phyloP scores from a whole-genome alignment of 2,329 filamentous ascomycete genomes.

The Chrysoporthe austroafricana region DNA sequence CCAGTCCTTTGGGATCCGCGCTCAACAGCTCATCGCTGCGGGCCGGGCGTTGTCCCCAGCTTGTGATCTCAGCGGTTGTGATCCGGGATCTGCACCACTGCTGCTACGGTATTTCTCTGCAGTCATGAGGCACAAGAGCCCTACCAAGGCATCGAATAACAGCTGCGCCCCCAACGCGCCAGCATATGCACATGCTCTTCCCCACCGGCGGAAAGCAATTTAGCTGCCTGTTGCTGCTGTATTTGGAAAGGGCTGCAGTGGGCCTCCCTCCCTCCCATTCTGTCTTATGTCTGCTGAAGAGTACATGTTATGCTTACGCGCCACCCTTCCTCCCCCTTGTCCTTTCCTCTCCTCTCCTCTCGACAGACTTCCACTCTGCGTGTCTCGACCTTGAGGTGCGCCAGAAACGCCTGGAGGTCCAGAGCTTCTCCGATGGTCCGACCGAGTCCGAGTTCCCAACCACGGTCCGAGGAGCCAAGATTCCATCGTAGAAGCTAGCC shows the following conservation, averaged over 20 bases:
- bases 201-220: slow-evolving; percentile 2
- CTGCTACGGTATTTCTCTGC: slow-evolving; percentile 2
- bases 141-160: slow-evolving; percentile 8
- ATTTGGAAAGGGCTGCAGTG: slow-evolving; percentile 14
- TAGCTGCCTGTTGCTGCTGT: slow-evolving; percentile 16
- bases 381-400: not conserved
- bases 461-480: slow-evolving; percentile 1
- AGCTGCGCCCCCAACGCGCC: slow-evolving; percentile 19
- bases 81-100: not conserved
- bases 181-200: slow-evolving; percentile 11
- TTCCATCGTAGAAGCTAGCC: not conserved
- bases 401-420: not conserved
- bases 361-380: not conserved
- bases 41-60: slow-evolving; percentile 1
- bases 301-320: not conserved
- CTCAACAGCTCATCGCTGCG: slow-evolving; percentile 2
- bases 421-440: not conserved
- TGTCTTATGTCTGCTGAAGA: slow-evolving; percentile 12
- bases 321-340: not conserved
- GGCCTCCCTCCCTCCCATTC: not conserved
- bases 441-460: not conserved
- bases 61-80: slow-evolving; percentile 9
- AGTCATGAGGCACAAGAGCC: slow-evolving; percentile 21
- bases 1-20: not conserved
- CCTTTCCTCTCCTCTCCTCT: slow-evolving; percentile 1